Percentiles rank a stretch among this genome's conserved stretches.
Conservation (phyloP, 495 filamentous ascomycete species). For the Trichoderma orchidacearum region DNA sequence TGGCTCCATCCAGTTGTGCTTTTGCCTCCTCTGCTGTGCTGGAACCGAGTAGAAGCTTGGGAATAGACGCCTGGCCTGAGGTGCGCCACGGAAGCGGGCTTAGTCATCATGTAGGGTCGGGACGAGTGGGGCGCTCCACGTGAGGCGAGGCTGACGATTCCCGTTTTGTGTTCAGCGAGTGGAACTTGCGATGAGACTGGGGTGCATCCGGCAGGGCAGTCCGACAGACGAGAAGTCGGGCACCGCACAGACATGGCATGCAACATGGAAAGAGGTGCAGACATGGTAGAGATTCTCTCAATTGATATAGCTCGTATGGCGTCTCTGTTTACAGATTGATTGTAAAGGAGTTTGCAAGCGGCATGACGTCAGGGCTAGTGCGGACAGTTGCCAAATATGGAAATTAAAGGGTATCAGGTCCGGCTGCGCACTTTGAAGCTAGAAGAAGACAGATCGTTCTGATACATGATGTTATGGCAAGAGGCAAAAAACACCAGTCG, state of each 20-base stretch:
- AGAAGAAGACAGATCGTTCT: not conserved
- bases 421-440: not conserved
- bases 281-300: too few relatives aligned
- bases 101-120: not conserved
- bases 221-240: not conserved
- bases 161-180: not conserved
- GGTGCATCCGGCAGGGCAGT: too few relatives aligned
- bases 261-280: not conserved
- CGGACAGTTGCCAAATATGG: not conserved
- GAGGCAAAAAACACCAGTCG: too few relatives aligned
- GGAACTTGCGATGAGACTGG: not conserved
- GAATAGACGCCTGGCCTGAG: not conserved
- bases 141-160: slow-evolving; percentile 1
- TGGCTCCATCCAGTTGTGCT: not conserved
- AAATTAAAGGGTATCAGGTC: not conserved
- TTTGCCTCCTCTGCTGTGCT: not conserved
- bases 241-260: not conserved
- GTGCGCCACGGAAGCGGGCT: not conserved
- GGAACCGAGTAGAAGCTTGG: not conserved
- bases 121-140: not conserved
- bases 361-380: slow-evolving; percentile 1
- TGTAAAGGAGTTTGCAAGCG: too few relatives aligned
- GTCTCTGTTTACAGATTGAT: too few relatives aligned
- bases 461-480: too few relatives aligned
- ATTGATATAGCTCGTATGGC: too few relatives aligned